Conservation (phyloP, 768 basidiomycete genomes). For the Mycena vulgaris region DNA sequence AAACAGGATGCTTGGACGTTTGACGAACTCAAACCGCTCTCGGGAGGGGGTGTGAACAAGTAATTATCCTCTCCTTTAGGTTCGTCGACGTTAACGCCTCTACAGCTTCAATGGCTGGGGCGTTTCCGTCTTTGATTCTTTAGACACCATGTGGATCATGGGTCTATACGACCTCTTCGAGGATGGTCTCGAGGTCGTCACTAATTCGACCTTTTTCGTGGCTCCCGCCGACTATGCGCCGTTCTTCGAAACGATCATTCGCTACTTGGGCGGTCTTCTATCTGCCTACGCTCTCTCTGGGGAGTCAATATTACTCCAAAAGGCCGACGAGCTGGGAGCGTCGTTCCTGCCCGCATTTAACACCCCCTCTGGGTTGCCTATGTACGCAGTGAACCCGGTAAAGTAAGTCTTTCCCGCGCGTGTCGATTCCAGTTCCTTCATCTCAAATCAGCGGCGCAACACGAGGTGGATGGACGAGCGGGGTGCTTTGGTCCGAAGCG, state of each 20-base stretch:
- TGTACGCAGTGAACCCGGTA: slow-evolving; percentile 75
- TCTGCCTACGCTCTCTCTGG: slow-evolving; percentile 84
- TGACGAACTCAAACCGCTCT: slow-evolving; percentile 67
- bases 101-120: slow-evolving; percentile 69
- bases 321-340: slow-evolving; percentile 82
- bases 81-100: slow-evolving; percentile 1
- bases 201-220: slow-evolving; percentile 61
- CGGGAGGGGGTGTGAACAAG: slow-evolving; percentile 65
- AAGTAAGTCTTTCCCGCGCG: slow-evolving; percentile 54
- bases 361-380: slow-evolving; percentile 78
- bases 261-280: slow-evolving; percentile 87
- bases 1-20: slow-evolving; percentile 62
- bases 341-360: slow-evolving; percentile 81
- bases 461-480: slow-evolving; percentile 49
- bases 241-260: slow-evolving; percentile 87
- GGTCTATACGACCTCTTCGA: slow-evolving; percentile 79
- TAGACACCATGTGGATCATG: slow-evolving; percentile 89
- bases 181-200: slow-evolving; percentile 66
- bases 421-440: not conserved
- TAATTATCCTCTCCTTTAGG: slow-evolving; percentile 47
- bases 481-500: slow-evolving; percentile 58
- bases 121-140: slow-evolving; percentile 80
- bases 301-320: slow-evolving; percentile 71
- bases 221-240: slow-evolving; percentile 54
- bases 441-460: slow-evolving; percentile 53